Percentiles rank a stretch among this genome's conserved stretches.
Conservation (phyloP, 129 eudicot species). For the Artemisia annua region DNA sequence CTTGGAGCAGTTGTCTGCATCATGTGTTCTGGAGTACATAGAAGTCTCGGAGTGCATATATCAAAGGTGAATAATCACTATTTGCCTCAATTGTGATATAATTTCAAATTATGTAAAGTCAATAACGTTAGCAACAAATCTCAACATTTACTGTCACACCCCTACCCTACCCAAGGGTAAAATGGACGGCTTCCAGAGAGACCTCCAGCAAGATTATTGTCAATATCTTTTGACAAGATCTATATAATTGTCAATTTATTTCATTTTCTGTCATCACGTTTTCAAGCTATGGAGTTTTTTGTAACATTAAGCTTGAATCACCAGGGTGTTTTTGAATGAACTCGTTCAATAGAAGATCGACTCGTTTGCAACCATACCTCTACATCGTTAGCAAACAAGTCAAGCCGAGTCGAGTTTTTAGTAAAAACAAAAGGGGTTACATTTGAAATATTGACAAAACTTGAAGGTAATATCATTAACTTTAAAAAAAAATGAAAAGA, state of each 20-base stretch:
- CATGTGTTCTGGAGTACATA: constrained; percentile 95
- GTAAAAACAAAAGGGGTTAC: background rate
- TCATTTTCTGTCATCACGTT: background rate
- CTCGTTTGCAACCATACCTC: no score
- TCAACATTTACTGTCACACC: background rate
- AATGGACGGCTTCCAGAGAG: no score
- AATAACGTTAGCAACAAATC: background rate
- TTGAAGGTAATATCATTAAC: background rate
- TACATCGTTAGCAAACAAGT: no score
- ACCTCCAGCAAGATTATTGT: no score
- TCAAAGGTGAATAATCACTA: constrained; percentile 58
- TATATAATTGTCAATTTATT: background rate
- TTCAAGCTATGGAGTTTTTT: no score
- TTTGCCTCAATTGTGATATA: constrained; percentile 5
- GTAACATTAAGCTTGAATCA: background rate
- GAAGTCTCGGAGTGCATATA: constrained; percentile 98
- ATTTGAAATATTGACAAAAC: background rate
- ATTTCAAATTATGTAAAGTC: background rate
- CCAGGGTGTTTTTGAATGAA: no score
- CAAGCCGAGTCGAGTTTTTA: no score
- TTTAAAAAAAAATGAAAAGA: constrained; percentile 12
- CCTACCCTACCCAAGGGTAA: no score
- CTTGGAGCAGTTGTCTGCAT: constrained; percentile 89
- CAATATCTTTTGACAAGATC: background rate
- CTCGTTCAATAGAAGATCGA: no score